Evolutionary conservation across 257 asterid genomes (phyloP).

Genomic region (Salvia hispanica): DNA sequence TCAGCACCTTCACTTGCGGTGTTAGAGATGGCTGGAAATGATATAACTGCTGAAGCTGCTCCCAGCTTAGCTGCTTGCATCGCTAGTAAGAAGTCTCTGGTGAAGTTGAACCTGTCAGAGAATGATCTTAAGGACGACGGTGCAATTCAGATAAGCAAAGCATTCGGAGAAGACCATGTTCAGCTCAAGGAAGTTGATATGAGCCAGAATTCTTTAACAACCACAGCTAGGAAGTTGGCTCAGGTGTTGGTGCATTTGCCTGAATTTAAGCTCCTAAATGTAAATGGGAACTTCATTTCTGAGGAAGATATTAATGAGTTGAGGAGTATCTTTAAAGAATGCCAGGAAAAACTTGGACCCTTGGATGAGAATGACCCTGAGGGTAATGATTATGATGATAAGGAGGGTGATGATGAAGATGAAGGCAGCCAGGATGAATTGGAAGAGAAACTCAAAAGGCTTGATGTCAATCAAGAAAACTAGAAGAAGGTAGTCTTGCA

Average conservation of each 20-base stretch:
- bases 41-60: constrained; percentile 76
- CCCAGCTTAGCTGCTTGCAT: constrained; percentile 64
- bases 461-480: constrained; percentile 60
- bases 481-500: constrained; percentile 13
- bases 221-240: constrained; percentile 64
- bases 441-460: constrained; percentile 67
- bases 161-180: constrained; percentile 56
- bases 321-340: constrained; percentile 63
- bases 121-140: constrained; percentile 92
- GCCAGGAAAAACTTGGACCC: constrained; percentile 66
- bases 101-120: constrained; percentile 74
- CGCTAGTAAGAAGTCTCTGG: constrained; percentile 53
- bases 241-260: constrained; percentile 61
- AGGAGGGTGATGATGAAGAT: constrained; percentile 65
- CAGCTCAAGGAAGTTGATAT: constrained; percentile 76
- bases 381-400: constrained; percentile 70
- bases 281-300: constrained; percentile 77
- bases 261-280: constrained; percentile 57
- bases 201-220: constrained; percentile 67
- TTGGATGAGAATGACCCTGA: constrained; percentile 93
- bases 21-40: constrained; percentile 94
- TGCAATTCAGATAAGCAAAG: constrained; percentile 66
- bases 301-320: constrained; percentile 89
- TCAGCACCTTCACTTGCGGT: constrained; percentile 68
- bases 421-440: constrained; percentile 65